Conservation (phyloP, 208 protist species). For the Leishmania aethiopica region DNA sequence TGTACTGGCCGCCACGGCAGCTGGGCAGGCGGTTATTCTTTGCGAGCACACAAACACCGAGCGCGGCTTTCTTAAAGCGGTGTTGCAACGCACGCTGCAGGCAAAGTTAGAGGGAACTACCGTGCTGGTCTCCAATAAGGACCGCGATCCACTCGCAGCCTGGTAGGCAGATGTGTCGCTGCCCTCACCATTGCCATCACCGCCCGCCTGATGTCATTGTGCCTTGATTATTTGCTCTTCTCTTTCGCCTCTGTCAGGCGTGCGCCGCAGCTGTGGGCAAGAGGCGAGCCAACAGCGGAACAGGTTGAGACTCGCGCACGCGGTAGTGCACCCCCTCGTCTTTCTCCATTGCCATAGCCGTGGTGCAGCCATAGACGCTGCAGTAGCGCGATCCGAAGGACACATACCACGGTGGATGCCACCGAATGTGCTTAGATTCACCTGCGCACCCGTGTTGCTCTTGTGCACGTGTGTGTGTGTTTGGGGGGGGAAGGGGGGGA, state of each 20-base stretch:
- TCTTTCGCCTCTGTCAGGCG: not conserved
- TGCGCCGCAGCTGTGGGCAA: conserved; percentile 3
- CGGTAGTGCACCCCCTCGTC: not conserved
- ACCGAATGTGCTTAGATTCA: not conserved
- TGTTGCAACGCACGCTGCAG: conserved; percentile 56
- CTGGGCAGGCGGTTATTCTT: conserved; percentile 83
- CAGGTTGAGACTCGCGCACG: not conserved
- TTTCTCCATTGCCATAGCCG: not conserved
- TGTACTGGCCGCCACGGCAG: conserved; percentile 82
- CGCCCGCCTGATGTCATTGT: not conserved
- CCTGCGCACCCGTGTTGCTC: not conserved
- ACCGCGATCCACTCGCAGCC: conserved; percentile 75
- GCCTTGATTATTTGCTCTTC: not conserved
- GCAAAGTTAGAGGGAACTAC: conserved; percentile 45
- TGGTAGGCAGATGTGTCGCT: conserved; percentile 41
- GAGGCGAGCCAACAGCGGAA: not conserved
- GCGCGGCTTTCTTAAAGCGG: conserved; percentile 75
- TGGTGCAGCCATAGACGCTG: not conserved
- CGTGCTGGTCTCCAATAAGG: conserved; percentile 58
- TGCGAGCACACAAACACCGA: conserved; percentile 95
- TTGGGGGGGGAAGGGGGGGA: not conserved
- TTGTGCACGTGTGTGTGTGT: not conserved
- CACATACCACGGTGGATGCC: not conserved
- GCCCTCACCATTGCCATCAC: not conserved
- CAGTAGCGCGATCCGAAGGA: not conserved